These are phyloP conservation scores for Uronychia binucleata DNA, from an alignment of 73 alveolate genomes.

Conservation along the genomic window DNA sequence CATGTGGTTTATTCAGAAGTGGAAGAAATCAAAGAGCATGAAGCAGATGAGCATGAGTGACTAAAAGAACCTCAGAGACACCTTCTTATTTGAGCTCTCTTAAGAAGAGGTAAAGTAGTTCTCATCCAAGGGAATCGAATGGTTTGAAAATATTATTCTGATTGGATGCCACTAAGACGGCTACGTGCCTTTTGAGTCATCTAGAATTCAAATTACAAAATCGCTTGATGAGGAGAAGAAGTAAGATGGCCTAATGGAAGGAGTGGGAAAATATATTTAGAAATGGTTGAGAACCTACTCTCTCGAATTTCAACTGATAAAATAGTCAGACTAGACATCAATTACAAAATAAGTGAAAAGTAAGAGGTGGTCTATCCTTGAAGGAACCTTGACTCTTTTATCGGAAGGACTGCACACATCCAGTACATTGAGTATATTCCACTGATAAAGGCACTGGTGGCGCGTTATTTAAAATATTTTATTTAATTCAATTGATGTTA, in stretches of 20 bases:
- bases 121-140: conserved; percentile 64
- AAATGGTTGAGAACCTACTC: conserved; percentile 44
- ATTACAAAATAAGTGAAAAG: conserved; percentile 90
- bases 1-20: conserved; percentile 85
- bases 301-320: background rate
- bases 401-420: conserved; percentile 99
- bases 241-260: conserved; percentile 2
- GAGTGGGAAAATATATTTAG: conserved; percentile 9
- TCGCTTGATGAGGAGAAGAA: conserved; percentile 24
- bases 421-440: conserved; percentile 96
- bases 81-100: conserved; percentile 70
- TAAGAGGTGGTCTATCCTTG: background rate
- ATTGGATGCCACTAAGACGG: conserved; percentile 74
- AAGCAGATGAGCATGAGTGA: conserved; percentile 80
- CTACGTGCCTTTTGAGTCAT: conserved; percentile 82
- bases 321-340: conserved; percentile 86
- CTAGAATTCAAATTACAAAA: conserved; percentile 64
- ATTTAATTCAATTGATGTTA: conserved; percentile 22
- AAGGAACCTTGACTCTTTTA: conserved; percentile 93
- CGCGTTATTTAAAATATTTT: conserved; percentile 76
- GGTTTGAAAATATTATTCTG: conserved; percentile 78
- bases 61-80: conserved; percentile 59
- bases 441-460: conserved; percentile 77
- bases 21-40: conserved; percentile 76
- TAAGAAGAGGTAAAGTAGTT: conserved; percentile 5